Conservation (phyloP, 768 basidiomycete species). For the Rhodocollybia butyracea region DNA sequence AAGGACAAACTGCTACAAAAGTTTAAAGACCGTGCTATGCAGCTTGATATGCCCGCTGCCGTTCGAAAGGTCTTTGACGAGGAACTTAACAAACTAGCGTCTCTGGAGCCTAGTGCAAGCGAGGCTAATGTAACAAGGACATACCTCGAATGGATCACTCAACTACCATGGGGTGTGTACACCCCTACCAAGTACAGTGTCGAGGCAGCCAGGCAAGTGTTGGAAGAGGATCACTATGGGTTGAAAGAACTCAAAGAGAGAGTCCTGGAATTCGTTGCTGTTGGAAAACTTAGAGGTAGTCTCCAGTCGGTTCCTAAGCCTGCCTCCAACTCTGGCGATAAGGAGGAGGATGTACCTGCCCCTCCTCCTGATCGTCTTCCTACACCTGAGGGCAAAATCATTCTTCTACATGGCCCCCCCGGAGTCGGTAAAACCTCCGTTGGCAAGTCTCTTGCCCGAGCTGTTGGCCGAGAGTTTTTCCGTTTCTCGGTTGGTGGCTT, state of each 20-base stretch:
- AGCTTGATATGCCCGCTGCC: slow-evolving; percentile 82
- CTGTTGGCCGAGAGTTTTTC: slow-evolving; percentile 90
- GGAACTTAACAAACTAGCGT: slow-evolving; percentile 86
- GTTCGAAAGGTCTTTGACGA: slow-evolving; percentile 96
- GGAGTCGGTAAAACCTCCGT: slow-evolving; percentile 98
- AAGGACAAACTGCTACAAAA: slow-evolving; percentile 94
- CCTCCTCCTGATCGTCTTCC: background rate
- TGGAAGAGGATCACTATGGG: slow-evolving; percentile 96
- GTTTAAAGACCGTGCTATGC: slow-evolving; percentile 81
- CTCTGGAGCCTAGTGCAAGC: slow-evolving; percentile 85
- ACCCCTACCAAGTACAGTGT: slow-evolving; percentile 93
- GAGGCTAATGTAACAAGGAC: slow-evolving; percentile 94
- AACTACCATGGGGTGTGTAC: slow-evolving; percentile 97
- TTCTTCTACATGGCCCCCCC: slow-evolving; percentile 94
- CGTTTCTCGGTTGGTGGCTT: slow-evolving; percentile 95
- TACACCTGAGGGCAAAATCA: slow-evolving; percentile 79
- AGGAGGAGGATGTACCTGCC: background rate
- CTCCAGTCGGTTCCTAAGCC: slow-evolving; percentile 36
- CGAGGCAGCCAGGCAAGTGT: slow-evolving; percentile 70
- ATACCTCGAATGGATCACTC: slow-evolving; percentile 91
- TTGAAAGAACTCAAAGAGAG: slow-evolving; percentile 89
- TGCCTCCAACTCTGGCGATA: background rate
- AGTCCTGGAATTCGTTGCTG: slow-evolving; percentile 93
- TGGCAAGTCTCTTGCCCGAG: slow-evolving; percentile 91
- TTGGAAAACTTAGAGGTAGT: slow-evolving; percentile 90